Base-by-base conservation (phyloP, 768 basidiomycete species). In the Boletus fagicola region DNA sequence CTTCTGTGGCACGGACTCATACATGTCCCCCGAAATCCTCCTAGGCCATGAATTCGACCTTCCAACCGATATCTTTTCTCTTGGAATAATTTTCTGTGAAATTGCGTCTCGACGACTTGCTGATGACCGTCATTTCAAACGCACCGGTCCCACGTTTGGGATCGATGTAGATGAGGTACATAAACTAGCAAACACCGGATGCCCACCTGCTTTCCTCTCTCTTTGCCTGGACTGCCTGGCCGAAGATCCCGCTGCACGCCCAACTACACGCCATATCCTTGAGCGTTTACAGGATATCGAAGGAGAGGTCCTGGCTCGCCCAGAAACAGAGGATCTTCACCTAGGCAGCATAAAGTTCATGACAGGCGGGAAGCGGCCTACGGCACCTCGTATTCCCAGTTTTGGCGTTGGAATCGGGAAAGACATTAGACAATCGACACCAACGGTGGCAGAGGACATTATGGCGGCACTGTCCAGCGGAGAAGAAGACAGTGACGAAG, bases 1-100 rank as follows among this genome's bases (percentile, higher is more conserved):
- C 0, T 92, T 92, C 72, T 90, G 87, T 59, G 90, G 90, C n/a
- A 92, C 90, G 3, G 89, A 92, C 65, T 90, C 92, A 6, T 96
- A 97, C 75, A 98, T 98, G 96, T 93, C 91, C 3, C 96, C 96
- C 0, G 96, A 98, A 70, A 97, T 98, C 63, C 77, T 96, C 1
- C 78, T 92, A 11, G 94, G 95, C 24, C 83, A 88, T 51, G 90
- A 94, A 66, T 99, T 99, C 62, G 91, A 92, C 70, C 83, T 98
- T 6, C 87, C 92, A 4, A 97, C 96, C 7, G 96, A 99, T 68
- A 86, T 97, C 1, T 98, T 94, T 72, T 95, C 94, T 6, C 83
- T 98, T 11, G 95, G 93, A 0, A 83, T 96, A 65, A 93, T 94
- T 58, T 89, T 97, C 68, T 92, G 92, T 65, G 96, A 99, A 75